Conservation (phyloP, 257 asterid species). For the Ballota nigra region DNA sequence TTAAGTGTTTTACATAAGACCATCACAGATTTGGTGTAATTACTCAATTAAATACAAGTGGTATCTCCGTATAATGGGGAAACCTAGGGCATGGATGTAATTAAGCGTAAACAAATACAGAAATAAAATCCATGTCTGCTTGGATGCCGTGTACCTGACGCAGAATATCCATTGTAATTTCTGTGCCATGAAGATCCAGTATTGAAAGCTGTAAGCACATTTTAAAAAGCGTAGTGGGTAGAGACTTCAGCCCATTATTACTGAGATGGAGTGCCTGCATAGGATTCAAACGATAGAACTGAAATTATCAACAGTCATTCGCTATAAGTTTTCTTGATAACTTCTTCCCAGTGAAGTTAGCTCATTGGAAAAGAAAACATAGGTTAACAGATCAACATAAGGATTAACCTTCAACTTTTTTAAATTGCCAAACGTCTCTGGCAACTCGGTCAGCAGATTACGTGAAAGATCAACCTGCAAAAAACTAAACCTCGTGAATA, state of each 20-base stretch:
- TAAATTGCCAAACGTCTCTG: slow-evolving; percentile 58
- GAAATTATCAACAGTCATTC: background rate
- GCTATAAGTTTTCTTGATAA: slow-evolving; percentile 2
- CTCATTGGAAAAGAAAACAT: background rate
- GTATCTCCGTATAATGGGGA: background rate
- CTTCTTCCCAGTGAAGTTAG: slow-evolving; percentile 6
- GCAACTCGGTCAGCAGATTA: slow-evolving; percentile 75
- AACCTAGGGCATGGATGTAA: background rate
- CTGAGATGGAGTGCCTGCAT: slow-evolving; percentile 70
- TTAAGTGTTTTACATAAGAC: too few species aligned
- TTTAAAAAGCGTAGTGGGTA: slow-evolving; percentile 58
- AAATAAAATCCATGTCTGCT: background rate
- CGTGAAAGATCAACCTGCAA: slow-evolving; percentile 83
- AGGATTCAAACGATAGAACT: background rate
- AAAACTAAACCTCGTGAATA: slow-evolving; percentile 23
- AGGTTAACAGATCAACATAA: background rate
- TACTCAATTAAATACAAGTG: background rate
- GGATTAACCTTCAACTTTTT: slow-evolving; percentile 62
- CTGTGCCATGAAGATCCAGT: slow-evolving; percentile 86
- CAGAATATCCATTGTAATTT: slow-evolving; percentile 75
- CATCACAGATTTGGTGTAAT: background rate
- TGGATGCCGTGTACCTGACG: slow-evolving; percentile 50
- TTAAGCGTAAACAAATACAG: background rate
- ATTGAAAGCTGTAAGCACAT: slow-evolving; percentile 68
- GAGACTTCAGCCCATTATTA: slow-evolving; percentile 73